Base-by-base conservation (phyloP, 306 rosid genomes). In the Medicago ruthenica region DNA sequence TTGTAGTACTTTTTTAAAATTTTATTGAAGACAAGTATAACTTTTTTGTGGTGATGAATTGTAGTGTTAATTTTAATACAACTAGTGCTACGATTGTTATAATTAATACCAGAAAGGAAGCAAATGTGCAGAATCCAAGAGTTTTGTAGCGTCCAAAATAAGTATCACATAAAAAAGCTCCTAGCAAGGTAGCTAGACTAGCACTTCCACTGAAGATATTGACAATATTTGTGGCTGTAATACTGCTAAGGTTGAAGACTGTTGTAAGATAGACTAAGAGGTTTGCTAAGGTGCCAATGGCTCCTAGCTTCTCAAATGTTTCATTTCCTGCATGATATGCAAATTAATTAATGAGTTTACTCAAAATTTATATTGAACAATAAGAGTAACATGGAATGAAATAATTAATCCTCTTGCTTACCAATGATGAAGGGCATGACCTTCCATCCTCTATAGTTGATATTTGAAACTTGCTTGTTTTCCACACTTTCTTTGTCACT, bases 241-340 rank as follows among this genome's bases (percentile, higher is more conserved):
- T 87, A 71, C 82, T 91, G 69, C 82, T 74, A 75, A 90, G 79
- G 86, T 91, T 87, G 95, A 94, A 90, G 1, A 88, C 96, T 7
- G 86, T 79, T 18, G 93, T 85, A 8, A 91, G 88, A 83, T 94
- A 94, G 45, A 91, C 84, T 67, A 91, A 83, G 48, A 94, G 93
- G 79, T 91, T 94, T 54, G 96, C 61, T 18, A 88, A 79, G 66
- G 96, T 87, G 1, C 96, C 98, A 75, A 89, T 79, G 16, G 97
- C 80, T 72, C 97, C 98, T 17, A 94, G 87, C 85, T 87, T 91
- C 93, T 94, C 98, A 80, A 91, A 91, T 4, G 98, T 91, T 82
- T 94, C 97, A 87, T 94, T 94, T 62, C 98, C 98, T 94, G 86
- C 21, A 83, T 77, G 7, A 22, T 55, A 22, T 61, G 21, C 31